Conservation (phyloP, 352 stramenopile genomes). For the Phytopythium helicoides region DNA sequence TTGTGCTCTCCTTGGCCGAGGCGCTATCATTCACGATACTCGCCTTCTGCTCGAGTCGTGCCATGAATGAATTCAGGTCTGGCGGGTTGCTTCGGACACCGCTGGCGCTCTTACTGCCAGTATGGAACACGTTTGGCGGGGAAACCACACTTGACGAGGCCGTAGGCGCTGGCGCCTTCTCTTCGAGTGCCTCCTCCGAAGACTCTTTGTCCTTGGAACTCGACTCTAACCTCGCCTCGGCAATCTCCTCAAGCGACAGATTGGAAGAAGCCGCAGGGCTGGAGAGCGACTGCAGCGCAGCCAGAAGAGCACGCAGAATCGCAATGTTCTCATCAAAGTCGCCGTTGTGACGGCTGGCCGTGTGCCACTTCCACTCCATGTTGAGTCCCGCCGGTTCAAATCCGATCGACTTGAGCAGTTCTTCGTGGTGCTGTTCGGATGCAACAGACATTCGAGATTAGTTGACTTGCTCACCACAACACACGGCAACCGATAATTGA, state of each 20-base stretch:
- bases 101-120: constrained; percentile 11
- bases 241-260: constrained; percentile 55
- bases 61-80: constrained; percentile 54
- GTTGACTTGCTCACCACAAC: too few species aligned
- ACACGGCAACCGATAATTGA: too few species aligned
- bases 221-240: constrained; percentile 27
- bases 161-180: constrained; percentile 15
- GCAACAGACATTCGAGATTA: too few species aligned
- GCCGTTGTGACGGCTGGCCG: constrained; percentile 46
- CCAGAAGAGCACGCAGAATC: constrained; percentile 56
- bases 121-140: constrained; percentile 9
- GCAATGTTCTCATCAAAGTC: constrained; percentile 72
- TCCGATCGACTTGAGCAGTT: constrained; percentile 72
- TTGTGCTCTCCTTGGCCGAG: constrained; percentile 13
- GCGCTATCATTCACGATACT: constrained; percentile 27
- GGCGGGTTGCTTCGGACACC: constrained; percentile 6
- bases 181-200: constrained; percentile 5
- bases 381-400: constrained; percentile 73
- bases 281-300: constrained; percentile 58
- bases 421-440: constrained; percentile 70
- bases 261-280: constrained; percentile 29
- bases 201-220: not conserved
- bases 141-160: constrained; percentile 10
- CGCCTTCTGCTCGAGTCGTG: constrained; percentile 44
- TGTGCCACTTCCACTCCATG: constrained; percentile 86